Evolutionary conservation across 1,284 basidiomycete species (phyloP), one percentile per base, ranked within the genome.

Genomic region (Ustilago cynodontis): DNA sequence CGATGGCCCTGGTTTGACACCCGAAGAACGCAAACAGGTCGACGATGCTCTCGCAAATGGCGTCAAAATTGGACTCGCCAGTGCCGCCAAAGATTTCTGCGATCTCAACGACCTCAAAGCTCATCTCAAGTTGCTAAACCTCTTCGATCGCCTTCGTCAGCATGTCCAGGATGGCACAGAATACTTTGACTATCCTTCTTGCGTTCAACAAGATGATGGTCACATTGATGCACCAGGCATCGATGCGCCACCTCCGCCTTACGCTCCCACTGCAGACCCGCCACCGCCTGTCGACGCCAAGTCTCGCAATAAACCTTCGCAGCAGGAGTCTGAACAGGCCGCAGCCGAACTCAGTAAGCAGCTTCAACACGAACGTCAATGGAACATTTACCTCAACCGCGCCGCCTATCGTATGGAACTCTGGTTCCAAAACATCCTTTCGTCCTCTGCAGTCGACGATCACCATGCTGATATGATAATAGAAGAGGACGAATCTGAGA

Each of bases 331-430:
- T 11, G 53, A 66, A 11, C 9, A 64, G 18, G 72, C 71, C 2
- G 43, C 55, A 13, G 65, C 67, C 2, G 67, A 76, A 45, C 41
- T 72, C 24, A 59, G 43, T 41, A 26, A 56, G 5, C 69, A 69
- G 59, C 64, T 77, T 2, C 55, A 57, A 3, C 58, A 55, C 18
- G 65, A 71, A 31, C 65, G 63, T 52, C 58, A 65, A 13, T 82
- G 80, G 80, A 59, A 47, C 47, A 77, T 67, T 65, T 82, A 43
- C 33, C 77, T 81, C 33, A 71, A 59, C 20, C 70, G 74, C 16
- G 81, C 81, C 16, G 65, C 71, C 24, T 62, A 76, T 41, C 78
- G 80, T 29, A 65, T 82, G 57, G 77, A 80, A 24, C 54, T 78
- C 13, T 82, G 71, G 58, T 53, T 78, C 50, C 59, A 58, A 10